Evolutionary conservation across 2,329 filamentous ascomycete species (phyloP), one percentile per base, ranked within the genome.

Genomic region (Aspergillus neoniger): DNA sequence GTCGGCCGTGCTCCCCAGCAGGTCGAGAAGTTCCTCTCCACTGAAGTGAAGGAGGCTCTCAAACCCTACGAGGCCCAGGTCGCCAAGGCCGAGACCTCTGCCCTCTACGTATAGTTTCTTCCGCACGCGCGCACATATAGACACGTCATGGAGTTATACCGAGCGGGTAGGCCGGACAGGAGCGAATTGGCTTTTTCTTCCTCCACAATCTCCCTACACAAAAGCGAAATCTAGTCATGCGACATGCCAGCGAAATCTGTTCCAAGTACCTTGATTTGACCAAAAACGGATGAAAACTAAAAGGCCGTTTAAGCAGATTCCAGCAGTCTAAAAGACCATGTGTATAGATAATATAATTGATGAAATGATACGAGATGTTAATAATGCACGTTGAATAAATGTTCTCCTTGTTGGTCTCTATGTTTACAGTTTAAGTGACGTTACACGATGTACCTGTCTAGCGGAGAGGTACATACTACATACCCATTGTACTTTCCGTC

Each of bases 1-100:
- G 83, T 85, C 56, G 86, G 86, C 4, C 74, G 84, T 50, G 80
- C 79, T 28, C 79, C 81, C 21, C 76, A 87, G 75, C 78, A 84
- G 71, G 82, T 87, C 19, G 77, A 78, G 63, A 80, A 77, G 63
- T 87, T 85, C 69, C 77, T 79, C 59, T 75, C 77, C 54, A 81
- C 77, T 44, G 81, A 82, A 63, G 80, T 85, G 10, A 75, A 77
- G 55, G 73, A 77, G 57, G 80, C 80, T 19, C 67, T 85, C 56
- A 74, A 72, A 71, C 78, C 79, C 17, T 86, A 84, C 68, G 75
- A 74, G 65, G 66, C 74, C 51, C 64, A 70, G 43, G 70, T 77
- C 56, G 68, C 70, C 59, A 72, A 71, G 59, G 72, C 68, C 15
- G 74, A 75, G 61, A 77, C 75, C 57, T 72, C 77, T 50, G 69